A percentile compares a stretch with the other conserved stretches of the same genome.
These are phyloP conservation scores for Pichia sp. DNA, from an alignment of 1,139 yeast species.

Conservation along the genomic window DNA sequence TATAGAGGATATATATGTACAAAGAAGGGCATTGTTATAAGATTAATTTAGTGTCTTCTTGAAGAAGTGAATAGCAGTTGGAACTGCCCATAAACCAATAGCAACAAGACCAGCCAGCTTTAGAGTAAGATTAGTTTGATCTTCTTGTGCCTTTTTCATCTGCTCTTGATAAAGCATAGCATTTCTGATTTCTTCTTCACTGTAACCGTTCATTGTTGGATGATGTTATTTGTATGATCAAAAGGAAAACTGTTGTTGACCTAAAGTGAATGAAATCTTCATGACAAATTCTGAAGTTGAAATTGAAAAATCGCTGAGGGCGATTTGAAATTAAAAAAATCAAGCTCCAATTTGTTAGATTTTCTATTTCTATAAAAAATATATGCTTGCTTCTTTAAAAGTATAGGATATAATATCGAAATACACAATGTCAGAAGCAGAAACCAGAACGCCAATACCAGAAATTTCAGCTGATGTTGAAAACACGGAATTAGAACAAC, in stretches of 20 bases:
- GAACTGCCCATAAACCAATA: constrained; percentile 70
- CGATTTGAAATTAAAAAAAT: not conserved
- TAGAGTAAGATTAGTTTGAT: constrained; percentile 60
- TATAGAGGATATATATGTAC: constrained; percentile 3
- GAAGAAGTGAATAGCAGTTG: constrained; percentile 55
- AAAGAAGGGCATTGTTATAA: not conserved
- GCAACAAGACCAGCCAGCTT: constrained; percentile 65
- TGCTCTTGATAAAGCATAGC: constrained; percentile 50
- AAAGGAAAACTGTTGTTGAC: not conserved
- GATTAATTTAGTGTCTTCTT: constrained; percentile 43
- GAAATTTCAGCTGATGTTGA: not conserved
- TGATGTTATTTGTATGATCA: not conserved
- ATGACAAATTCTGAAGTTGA: no score
- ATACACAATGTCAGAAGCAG: not conserved
- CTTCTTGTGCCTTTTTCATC: constrained; percentile 68
- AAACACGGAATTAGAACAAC: not conserved
- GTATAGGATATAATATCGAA: not conserved
- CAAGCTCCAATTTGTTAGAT: no score
- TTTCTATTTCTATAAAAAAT: no score
- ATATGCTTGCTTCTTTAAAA: not conserved
- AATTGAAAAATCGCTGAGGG: not conserved
- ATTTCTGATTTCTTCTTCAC: constrained; percentile 62
- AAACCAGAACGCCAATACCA: not conserved
- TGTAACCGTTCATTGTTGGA: constrained; percentile 65
- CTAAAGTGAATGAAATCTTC: not conserved